Evolutionary conservation across 2,329 filamentous ascomycete species (phyloP), one percentile per base, ranked within the genome.

Genomic region (Mycosphaerella sp.): DNA sequence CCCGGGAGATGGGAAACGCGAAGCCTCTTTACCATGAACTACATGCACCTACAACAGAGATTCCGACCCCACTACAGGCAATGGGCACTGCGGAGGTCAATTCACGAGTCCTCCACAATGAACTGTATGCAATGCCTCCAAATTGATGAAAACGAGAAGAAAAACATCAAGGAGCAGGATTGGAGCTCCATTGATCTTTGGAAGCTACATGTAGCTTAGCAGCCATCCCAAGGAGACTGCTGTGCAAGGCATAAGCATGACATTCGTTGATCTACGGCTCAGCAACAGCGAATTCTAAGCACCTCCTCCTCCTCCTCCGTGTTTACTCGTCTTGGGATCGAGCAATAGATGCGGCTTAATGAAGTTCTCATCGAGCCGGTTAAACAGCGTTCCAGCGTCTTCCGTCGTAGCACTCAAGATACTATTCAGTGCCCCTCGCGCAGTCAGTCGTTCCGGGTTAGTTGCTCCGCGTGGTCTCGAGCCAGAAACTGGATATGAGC

Each of bases 311-410:
- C 50, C 44, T 12, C 50, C 44, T 34, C 44, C 50, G n/a, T 54
- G 44, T 36, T 58, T 61, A 31, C 53, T 54, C 17, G 62, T 63
- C n/a, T 64, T 62, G 0, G 72, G 86, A 72, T 96, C 91, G 17
- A 97, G 79, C 60, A 97, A 72, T 52, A 97, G 73, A 67, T 85
- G 88, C 14, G 92, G 92, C 76, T 97, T 97, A 72, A 97, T 91
- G 70, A 90, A 96, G 57, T 91, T 89, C 71, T 98, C 93, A 69
- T 98, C 93, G 56, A 98, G 76, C 72, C 95, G 91, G 62, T 84
- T 85, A 71, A 98, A 95, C 73, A 95, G 82, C 44, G 87, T 89
- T 8, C 88, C 87, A 43, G 95, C 90, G 69, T 98, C 93, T 48
- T 95, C 89, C 0, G 86, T 81, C 12, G 86, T 80, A 1, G 83